These are phyloP conservation scores for Pestalotiopsis fici DNA, from an alignment of 2,329 filamentous ascomycete genomes.

Conservation along the genomic window DNA sequence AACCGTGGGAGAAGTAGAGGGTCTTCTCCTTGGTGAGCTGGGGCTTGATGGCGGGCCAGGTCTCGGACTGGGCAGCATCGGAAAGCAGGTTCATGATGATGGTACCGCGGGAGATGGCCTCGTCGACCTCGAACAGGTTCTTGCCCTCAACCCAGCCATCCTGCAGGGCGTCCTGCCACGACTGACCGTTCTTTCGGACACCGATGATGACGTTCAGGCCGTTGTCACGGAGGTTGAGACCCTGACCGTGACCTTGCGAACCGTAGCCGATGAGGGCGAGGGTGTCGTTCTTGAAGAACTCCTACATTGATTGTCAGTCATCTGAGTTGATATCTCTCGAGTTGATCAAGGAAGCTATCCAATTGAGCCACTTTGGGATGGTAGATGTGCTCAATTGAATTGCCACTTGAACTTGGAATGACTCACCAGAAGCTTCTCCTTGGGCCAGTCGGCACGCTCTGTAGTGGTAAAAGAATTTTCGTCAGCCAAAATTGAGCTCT, in stretches of 20 bases:
- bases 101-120: slow-evolving; percentile 90
- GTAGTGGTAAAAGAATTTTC: slow-evolving; percentile 15
- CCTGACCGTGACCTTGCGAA: slow-evolving; percentile 97
- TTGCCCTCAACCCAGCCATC: slow-evolving; percentile 98
- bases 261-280: slow-evolving; percentile 98
- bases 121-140: slow-evolving; percentile 98
- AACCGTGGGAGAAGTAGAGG: slow-evolving; percentile 99
- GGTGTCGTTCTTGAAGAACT: slow-evolving; percentile 99
- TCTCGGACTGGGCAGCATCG: slow-evolving; percentile 98
- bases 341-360: background rate
- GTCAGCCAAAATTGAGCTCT: background rate
- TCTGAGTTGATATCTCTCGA: slow-evolving; percentile 15
- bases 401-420: slow-evolving; percentile 18
- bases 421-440: slow-evolving; percentile 94
- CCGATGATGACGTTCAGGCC: slow-evolving; percentile 98
- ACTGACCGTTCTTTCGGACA: slow-evolving; percentile 97
- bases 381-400: background rate
- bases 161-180: slow-evolving; percentile 95
- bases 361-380: background rate
- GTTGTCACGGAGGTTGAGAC: slow-evolving; percentile 99
- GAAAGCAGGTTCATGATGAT: slow-evolving; percentile 99
- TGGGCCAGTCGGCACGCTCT: slow-evolving; percentile 98
- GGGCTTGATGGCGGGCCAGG: slow-evolving; percentile 97
- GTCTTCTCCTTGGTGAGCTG: slow-evolving; percentile 99
- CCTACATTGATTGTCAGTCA: slow-evolving; percentile 49